A percentile compares a stretch with the other conserved stretches of the same genome.
phyloP scores from a whole-genome alignment of 805 yeast species.

The Saccharomycopsis fermentans region DNA sequence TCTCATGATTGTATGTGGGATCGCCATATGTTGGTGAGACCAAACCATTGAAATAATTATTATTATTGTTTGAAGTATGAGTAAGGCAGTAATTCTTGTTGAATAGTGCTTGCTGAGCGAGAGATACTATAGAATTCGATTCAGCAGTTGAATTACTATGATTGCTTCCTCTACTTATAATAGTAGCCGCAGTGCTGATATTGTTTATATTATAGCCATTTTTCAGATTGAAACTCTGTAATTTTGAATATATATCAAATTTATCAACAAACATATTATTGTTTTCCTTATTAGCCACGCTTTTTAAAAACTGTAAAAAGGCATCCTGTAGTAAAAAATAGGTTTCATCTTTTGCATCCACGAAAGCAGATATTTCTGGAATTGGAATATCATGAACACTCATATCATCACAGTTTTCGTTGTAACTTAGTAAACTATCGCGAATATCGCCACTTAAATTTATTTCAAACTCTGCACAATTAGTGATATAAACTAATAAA shows the following conservation, averaged over 20 bases:
- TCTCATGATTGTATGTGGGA: too few species aligned
- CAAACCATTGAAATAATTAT: background rate
- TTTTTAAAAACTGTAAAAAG: conserved; percentile 15
- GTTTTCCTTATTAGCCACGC: conserved; percentile 10
- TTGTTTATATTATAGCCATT: background rate
- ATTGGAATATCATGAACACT: background rate
- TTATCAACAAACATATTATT: conserved; percentile 9
- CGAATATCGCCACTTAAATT: conserved; percentile 15
- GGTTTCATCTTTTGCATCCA: conserved; percentile 15
- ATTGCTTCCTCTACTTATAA: background rate
- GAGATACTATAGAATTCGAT: background rate
- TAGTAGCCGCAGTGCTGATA: background rate
- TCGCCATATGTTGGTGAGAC: background rate
- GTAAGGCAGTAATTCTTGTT: background rate
- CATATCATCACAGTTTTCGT: conserved; percentile 1
- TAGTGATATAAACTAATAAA: conserved; percentile 1
- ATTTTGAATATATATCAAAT: background rate
- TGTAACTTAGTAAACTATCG: conserved; percentile 7
- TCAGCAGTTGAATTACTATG: background rate
- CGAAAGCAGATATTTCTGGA: conserved; percentile 1
- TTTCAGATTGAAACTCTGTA: background rate
- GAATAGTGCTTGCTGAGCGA: background rate
- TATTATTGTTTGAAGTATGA: background rate
- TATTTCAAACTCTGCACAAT: conserved; percentile 14
- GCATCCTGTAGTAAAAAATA: conserved; percentile 14